Evolutionary conservation across 148 eudicot genomes (phyloP), one percentile per base, ranked within the genome.

Genomic region (Amaranthus hypochondriacus): DNA sequence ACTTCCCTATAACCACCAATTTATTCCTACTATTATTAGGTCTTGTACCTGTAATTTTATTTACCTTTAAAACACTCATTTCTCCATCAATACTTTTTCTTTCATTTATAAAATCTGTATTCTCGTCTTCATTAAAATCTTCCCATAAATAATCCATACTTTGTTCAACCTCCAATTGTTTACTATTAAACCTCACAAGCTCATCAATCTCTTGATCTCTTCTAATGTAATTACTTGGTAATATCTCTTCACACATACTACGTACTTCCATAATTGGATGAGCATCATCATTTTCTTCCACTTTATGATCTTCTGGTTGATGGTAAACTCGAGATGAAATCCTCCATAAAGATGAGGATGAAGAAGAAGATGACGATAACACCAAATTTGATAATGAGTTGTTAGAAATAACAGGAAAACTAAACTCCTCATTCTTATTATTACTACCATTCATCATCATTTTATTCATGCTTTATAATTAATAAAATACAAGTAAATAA

Each of bases 131-230:
- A 73, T 79, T 79, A 50, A 83, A 83, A 66, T 83, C 77, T 51
- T 83, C 80, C 85, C 85, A 83, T 72, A 83, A 76, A 58, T 63
- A 72, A 69, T 83, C 85, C 80, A 83, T 83, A 21, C 78, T 83
- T 46, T 79, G 80, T 62, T 79, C 85, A 47, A 66, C 47, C 64
- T 50, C 54, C 60, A 62, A n/a, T 12, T 78, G 79, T 10, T 62
- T 76, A 2, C 60, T 56, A 56, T 51, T 72, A 61, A 76, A 79
- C 63, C 79, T 83, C 73, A 66, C 62, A 7, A 78, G 48, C 11
- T 44, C 68, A 21, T 51, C 58, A 6, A n/a, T 48, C 10, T 66
- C 77, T 44, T 28, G 39, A 28, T 28, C 39, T 28, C 61, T 28
- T 28, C 1, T 48, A 15, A 28, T 28, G 39, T 28, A 28, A 28